Conservation (phyloP, 2,329 filamentous ascomycete species). For the Monosporascus sp. region DNA sequence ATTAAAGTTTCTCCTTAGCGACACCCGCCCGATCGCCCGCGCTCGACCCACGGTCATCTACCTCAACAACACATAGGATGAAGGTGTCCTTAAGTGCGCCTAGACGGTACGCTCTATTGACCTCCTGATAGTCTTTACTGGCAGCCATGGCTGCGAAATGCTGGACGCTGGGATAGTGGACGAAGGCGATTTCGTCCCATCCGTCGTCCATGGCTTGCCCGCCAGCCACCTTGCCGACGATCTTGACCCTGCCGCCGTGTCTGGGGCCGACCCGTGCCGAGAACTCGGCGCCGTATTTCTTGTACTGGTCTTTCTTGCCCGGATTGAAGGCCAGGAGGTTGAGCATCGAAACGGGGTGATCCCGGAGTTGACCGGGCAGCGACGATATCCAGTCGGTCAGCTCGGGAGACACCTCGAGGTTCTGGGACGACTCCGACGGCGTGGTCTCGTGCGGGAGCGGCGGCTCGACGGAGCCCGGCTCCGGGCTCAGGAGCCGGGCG, state of each 20-base stretch:
- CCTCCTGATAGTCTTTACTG: slow-evolving; percentile 18
- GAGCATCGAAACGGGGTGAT: slow-evolving; percentile 54
- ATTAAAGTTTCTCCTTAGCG: slow-evolving; percentile 6
- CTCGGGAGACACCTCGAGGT: slow-evolving; percentile 48
- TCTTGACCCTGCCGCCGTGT: slow-evolving; percentile 54
- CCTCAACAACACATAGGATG: slow-evolving; percentile 19
- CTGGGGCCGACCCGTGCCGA: slow-evolving; percentile 40
- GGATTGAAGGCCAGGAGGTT: slow-evolving; percentile 55
- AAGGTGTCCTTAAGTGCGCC: slow-evolving; percentile 21
- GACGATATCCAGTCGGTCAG: slow-evolving; percentile 44
- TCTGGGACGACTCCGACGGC: slow-evolving; percentile 26
- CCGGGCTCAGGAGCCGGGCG: slow-evolving; percentile 9
- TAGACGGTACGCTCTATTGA: slow-evolving; percentile 16
- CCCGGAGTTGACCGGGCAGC: slow-evolving; percentile 13
- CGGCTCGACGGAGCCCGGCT: slow-evolving; percentile 2
- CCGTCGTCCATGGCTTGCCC: slow-evolving; percentile 16
- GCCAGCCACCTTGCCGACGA: slow-evolving; percentile 49
- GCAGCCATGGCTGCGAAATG: slow-evolving; percentile 53
- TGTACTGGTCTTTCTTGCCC: slow-evolving; percentile 46
- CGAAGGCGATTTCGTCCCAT: slow-evolving; percentile 62
- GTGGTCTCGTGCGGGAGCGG: slow-evolving; percentile 3
- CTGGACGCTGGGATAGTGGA: slow-evolving; percentile 56
- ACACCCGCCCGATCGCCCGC: neutral
- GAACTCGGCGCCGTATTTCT: slow-evolving; percentile 53
- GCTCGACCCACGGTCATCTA: slow-evolving; percentile 16